A percentile compares a stretch with the other conserved stretches of the same genome.
These are phyloP conservation scores for Lactuca sativa DNA, from an alignment of 129 eudicot genomes.

Conservation along the genomic window DNA sequence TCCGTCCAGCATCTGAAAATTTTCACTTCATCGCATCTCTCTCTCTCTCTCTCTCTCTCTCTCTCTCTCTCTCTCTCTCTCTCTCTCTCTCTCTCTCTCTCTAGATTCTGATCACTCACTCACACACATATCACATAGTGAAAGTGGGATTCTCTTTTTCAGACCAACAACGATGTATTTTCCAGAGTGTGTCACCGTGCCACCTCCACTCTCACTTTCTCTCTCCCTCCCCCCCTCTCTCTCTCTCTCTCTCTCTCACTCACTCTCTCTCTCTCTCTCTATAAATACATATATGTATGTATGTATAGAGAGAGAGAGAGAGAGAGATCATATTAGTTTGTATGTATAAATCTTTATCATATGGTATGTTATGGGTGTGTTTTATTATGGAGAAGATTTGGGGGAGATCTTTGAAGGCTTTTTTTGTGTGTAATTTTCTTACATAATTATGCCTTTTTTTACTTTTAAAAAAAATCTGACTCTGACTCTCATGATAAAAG, in stretches of 20 bases:
- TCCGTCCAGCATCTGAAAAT: constrained; percentile 11
- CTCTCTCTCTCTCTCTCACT: no score
- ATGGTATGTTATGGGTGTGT: constrained; percentile 11
- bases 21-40: constrained; percentile 7
- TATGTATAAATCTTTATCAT: constrained; percentile 2
- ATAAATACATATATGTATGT: background rate
- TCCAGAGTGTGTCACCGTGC: background rate
- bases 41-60: background rate
- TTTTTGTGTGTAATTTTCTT: constrained; percentile 9
- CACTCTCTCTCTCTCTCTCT: background rate
- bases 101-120: background rate
- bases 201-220: background rate
- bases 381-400: constrained; percentile 19
- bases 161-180: constrained; percentile 18
- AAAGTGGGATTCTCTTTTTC: constrained; percentile 27
- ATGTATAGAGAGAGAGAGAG: background rate
- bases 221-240: background rate
- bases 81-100: constrained; percentile 2
- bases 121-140: constrained; percentile 11
- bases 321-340: background rate
- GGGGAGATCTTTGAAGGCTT: constrained; percentile 30
- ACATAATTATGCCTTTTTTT: background rate
- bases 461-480: constrained; percentile 10
- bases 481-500: constrained; percentile 81
- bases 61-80: constrained; percentile 3